Percentiles rank a stretch among this genome's conserved stretches.
phyloP scores from a whole-genome alignment of 2,329 filamentous ascomycete species.

The Penicillium sp. region DNA sequence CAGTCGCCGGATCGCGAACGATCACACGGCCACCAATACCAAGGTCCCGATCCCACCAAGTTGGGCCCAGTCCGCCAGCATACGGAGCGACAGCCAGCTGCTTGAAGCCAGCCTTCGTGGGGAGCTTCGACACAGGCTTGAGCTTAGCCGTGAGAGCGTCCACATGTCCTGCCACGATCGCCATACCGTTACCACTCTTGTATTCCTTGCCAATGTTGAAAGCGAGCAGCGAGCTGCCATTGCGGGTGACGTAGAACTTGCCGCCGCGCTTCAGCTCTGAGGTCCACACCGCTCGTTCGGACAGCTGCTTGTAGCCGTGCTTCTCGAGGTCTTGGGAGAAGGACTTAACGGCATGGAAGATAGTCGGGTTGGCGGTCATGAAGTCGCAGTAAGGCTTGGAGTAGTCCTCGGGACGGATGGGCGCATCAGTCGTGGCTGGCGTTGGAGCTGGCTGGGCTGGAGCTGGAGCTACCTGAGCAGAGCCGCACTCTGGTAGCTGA shows the following conservation, averaged over 20 bases:
- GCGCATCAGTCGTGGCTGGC: slow-evolving; percentile 17
- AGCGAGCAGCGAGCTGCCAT: slow-evolving; percentile 81
- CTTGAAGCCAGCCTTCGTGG: slow-evolving; percentile 80
- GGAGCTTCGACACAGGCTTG: slow-evolving; percentile 86
- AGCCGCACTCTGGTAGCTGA: not conserved
- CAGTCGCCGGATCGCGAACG: slow-evolving; percentile 69
- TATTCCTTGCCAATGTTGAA: slow-evolving; percentile 82
- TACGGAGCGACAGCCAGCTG: slow-evolving; percentile 93
- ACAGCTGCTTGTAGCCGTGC: slow-evolving; percentile 73
- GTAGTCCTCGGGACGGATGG: slow-evolving; percentile 59
- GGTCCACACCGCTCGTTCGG: slow-evolving; percentile 76
- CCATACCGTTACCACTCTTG: slow-evolving; percentile 79
- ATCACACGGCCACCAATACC: slow-evolving; percentile 87
- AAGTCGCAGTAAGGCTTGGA: slow-evolving; percentile 85
- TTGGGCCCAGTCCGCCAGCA: slow-evolving; percentile 80
- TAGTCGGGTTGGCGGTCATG: slow-evolving; percentile 84
- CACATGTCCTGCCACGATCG: slow-evolving; percentile 87
- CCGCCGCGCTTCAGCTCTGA: slow-evolving; percentile 72
- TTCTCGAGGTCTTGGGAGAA: slow-evolving; percentile 72
- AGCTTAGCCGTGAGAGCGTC: slow-evolving; percentile 88
- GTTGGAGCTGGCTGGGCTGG: slow-evolving; percentile 16
- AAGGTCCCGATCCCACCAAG: slow-evolving; percentile 97
- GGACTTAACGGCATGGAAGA: slow-evolving; percentile 85
- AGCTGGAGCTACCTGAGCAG: slow-evolving; percentile 23
- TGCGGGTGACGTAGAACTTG: slow-evolving; percentile 86